Conservation (phyloP, 106 monocot genomes). For the Triglochin maritima region DNA sequence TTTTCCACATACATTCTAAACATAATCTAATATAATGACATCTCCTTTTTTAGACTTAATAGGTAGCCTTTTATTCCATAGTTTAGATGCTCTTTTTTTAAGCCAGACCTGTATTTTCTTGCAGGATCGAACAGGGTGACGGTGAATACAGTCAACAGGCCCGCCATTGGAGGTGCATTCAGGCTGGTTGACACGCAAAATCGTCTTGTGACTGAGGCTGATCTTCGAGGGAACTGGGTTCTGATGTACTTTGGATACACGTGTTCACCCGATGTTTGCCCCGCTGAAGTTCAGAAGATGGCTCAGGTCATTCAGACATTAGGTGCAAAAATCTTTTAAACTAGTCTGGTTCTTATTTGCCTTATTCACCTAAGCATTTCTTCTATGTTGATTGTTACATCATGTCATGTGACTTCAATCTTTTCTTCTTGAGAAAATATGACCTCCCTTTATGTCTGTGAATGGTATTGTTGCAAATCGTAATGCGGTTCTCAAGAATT, state of each 20-base stretch:
- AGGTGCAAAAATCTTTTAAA: conserved; percentile 43
- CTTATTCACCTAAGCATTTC: too few relatives aligned
- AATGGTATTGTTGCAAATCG: too few relatives aligned
- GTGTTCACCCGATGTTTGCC: conserved; percentile 90
- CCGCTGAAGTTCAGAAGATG: conserved; percentile 75
- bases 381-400: too few relatives aligned
- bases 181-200: conserved; percentile 63
- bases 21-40: too few relatives aligned
- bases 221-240: conserved; percentile 76
- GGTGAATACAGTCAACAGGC: conserved; percentile 25
- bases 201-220: conserved; percentile 51
- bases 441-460: too few relatives aligned
- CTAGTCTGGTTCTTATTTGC: background rate
- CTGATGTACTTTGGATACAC: conserved; percentile 97
- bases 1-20: too few relatives aligned
- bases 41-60: too few relatives aligned
- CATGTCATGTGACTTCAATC: too few relatives aligned
- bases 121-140: background rate
- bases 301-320: conserved; percentile 48
- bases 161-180: conserved; percentile 89
- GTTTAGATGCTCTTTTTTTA: too few relatives aligned
- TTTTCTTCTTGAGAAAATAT: too few relatives aligned
- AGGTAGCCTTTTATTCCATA: too few relatives aligned
- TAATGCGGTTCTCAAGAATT: too few relatives aligned
- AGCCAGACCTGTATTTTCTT: background rate